Evolutionary conservation across 495 filamentous ascomycete species (phyloP).

Genomic region (Hypoxylon trugodes): DNA sequence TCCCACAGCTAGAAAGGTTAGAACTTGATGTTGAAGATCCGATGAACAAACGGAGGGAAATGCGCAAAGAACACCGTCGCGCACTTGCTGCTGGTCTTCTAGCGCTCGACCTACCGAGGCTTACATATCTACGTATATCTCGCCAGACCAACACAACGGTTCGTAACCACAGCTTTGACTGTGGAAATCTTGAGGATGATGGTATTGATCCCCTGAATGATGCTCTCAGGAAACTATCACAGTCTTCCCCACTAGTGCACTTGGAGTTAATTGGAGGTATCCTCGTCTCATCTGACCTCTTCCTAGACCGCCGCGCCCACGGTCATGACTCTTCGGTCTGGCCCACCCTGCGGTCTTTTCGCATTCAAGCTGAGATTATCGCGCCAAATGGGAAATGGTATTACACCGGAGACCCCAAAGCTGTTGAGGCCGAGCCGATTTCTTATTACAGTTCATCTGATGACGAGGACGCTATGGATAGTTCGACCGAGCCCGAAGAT

Average conservation of each 20-base stretch:
- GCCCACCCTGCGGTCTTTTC: slow-evolving; percentile 1
- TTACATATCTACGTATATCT: not conserved
- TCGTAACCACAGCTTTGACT: not conserved
- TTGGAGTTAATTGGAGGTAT: not conserved
- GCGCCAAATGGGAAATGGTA: not conserved
- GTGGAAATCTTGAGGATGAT: not conserved
- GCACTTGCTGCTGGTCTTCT: slow-evolving; percentile 1
- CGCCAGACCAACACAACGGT: not conserved
- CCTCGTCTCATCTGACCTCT: not conserved
- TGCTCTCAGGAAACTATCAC: not conserved
- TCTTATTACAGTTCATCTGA: too few species aligned
- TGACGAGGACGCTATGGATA: not conserved
- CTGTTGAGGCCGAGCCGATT: not conserved
- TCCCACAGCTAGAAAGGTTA: not conserved
- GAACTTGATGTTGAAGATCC: not conserved
- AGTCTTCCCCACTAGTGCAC: not conserved
- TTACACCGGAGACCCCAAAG: slow-evolving; percentile 1
- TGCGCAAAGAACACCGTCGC: slow-evolving; percentile 2
- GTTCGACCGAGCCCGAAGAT: not conserved
- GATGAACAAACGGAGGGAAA: not conserved
- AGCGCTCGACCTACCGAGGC: not conserved
- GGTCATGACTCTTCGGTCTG: not conserved
- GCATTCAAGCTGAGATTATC: not conserved
- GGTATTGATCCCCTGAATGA: not conserved
- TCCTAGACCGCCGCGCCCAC: not conserved